A percentile compares a stretch with the other conserved stretches of the same genome.
Conservation (phyloP, 2,329 filamentous ascomycete species). For the Cladophialophora bantiana region DNA sequence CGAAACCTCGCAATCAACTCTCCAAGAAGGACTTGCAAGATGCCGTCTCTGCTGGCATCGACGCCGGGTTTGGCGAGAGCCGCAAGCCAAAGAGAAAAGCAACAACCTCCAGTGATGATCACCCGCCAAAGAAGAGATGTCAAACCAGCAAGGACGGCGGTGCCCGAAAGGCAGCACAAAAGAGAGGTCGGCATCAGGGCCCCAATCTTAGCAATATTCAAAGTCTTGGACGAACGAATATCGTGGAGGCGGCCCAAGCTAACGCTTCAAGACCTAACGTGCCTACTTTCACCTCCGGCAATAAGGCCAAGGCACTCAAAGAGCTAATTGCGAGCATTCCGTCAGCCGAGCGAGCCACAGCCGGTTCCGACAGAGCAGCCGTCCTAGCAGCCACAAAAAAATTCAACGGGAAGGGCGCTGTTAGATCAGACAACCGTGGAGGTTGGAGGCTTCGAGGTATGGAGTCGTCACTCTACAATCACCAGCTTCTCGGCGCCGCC, state of each 20-base stretch:
- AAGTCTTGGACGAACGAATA: constrained; percentile 37
- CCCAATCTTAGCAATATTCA: constrained; percentile 37
- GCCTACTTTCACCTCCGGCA: constrained; percentile 38
- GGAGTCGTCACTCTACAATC: constrained; percentile 45
- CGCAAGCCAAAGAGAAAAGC: constrained; percentile 30
- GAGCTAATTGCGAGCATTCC: constrained; percentile 46
- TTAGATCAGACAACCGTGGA: constrained; percentile 43
- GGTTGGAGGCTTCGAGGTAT: constrained; percentile 47
- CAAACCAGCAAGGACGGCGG: not conserved
- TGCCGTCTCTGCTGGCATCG: constrained; percentile 28
- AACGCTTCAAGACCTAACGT: constrained; percentile 41
- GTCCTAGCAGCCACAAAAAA: constrained; percentile 43
- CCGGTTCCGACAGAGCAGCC: constrained; percentile 40
- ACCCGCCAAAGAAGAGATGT: constrained; percentile 16
- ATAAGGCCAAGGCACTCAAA: constrained; percentile 44
- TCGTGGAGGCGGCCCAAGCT: constrained; percentile 42
- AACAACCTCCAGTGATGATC: not conserved
- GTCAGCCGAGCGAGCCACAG: constrained; percentile 37
- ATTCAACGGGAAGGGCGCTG: constrained; percentile 40
- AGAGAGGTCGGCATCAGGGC: constrained; percentile 13
- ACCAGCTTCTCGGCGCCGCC: constrained; percentile 44
- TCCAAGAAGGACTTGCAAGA: constrained; percentile 28
- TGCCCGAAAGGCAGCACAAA: constrained; percentile 6
- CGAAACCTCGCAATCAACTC: constrained; percentile 27
- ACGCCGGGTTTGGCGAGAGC: constrained; percentile 6